These are phyloP conservation scores for Dentipellis sp. DNA, from an alignment of 768 basidiomycete genomes.

Conservation along the genomic window DNA sequence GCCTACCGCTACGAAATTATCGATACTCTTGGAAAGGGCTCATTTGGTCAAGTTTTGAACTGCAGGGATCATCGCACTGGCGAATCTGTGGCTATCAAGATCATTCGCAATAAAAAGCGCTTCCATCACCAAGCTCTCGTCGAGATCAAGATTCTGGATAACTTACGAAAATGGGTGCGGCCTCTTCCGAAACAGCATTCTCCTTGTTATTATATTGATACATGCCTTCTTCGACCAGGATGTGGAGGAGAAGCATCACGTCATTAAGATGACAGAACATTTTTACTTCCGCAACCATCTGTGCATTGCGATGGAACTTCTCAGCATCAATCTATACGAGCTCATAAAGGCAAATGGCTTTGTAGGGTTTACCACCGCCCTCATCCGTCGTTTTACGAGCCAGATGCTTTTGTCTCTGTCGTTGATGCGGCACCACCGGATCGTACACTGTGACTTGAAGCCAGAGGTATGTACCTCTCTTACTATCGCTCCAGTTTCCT, in stretches of 20 bases:
- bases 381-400: constrained; percentile 92
- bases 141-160: constrained; percentile 98
- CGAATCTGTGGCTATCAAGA: constrained; percentile 96
- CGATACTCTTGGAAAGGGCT: constrained; percentile 92
- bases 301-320: constrained; percentile 95
- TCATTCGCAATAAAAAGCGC: constrained; percentile 97
- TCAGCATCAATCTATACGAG: constrained; percentile 98
- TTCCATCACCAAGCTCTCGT: constrained; percentile 98
- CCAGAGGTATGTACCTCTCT: constrained; percentile 63
- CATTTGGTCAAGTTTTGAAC: constrained; percentile 93
- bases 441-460: constrained; percentile 98
- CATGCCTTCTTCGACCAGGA: constrained; percentile 45
- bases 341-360: constrained; percentile 99
- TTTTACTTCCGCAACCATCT: constrained; percentile 98
- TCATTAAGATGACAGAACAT: constrained; percentile 96
- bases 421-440: constrained; percentile 92
- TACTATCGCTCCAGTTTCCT: constrained; percentile 1
- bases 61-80: constrained; percentile 95
- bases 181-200: not conserved
- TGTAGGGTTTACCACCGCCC: constrained; percentile 90
- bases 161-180: constrained; percentile 92
- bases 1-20: constrained; percentile 95
- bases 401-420: constrained; percentile 91
- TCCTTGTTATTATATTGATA: not conserved
- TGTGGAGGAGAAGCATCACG: constrained; percentile 91